phyloP scores from a whole-genome alignment of 495 filamentous ascomycete genomes.

The Geoglossum glabrum region DNA sequence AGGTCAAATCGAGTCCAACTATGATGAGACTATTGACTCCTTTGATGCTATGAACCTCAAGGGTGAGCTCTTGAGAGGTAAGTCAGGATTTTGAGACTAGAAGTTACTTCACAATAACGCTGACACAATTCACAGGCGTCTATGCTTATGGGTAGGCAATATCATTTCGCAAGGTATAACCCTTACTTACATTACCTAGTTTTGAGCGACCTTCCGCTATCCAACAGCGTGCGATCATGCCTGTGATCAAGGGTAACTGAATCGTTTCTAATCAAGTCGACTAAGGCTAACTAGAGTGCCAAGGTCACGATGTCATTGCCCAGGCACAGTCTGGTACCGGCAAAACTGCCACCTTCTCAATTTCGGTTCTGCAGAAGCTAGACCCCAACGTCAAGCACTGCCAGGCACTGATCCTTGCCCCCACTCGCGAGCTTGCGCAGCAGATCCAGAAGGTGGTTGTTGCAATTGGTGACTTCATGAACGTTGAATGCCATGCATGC shows the following conservation, averaged over 20 bases:
- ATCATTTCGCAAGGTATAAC: neutral
- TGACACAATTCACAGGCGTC: conserved; percentile 39
- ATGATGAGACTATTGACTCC: conserved; percentile 98
- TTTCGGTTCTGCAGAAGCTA: conserved; percentile 81
- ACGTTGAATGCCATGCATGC: conserved; percentile 95
- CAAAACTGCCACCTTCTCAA: conserved; percentile 97
- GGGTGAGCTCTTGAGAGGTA: conserved; percentile 87
- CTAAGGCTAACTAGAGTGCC: neutral
- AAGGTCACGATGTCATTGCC: conserved; percentile 73
- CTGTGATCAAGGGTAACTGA: conserved; percentile 83
- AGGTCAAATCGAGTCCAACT: conserved; percentile 99
- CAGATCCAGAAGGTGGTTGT: conserved; percentile 97
- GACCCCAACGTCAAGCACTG: conserved; percentile 40
- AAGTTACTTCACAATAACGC: conserved; percentile 46
- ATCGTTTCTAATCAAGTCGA: neutral
- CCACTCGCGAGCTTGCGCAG: conserved; percentile 90
- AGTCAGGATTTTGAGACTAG: neutral
- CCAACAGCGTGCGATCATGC: conserved; percentile 98
- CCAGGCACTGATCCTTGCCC: conserved; percentile 78
- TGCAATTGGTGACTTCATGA: conserved; percentile 98
- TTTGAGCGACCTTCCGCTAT: conserved; percentile 99
- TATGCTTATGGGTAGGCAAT: conserved; percentile 62
- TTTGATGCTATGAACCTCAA: conserved; percentile 97
- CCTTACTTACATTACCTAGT: conserved; percentile 10
- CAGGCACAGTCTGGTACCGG: conserved; percentile 99